These are phyloP conservation scores for Trichoderma gracile DNA, from an alignment of 2,329 filamentous ascomycete genomes.

Conservation along the genomic window DNA sequence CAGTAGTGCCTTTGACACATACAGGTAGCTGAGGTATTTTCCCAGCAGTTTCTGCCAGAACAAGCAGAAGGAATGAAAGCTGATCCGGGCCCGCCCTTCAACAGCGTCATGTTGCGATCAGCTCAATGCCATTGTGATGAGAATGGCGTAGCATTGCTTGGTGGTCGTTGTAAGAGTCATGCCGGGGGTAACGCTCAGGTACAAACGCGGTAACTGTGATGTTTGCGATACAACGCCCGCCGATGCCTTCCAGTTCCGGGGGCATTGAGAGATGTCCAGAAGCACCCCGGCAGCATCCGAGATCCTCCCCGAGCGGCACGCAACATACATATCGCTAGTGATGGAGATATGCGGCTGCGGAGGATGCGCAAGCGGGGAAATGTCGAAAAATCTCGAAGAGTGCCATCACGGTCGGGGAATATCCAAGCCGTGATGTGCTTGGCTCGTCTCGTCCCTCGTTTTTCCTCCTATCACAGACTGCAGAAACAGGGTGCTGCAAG, in stretches of 20 bases:
- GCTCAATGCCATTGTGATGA: not conserved
- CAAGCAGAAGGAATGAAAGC: not conserved
- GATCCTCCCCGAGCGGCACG: slow-evolving; percentile 22
- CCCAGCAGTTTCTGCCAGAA: not conserved
- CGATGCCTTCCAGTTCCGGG: not conserved
- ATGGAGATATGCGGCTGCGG: slow-evolving; percentile 7
- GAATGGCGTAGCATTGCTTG: not conserved
- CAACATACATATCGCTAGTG: not conserved
- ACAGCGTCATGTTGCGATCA: not conserved
- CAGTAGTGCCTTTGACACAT: not conserved
- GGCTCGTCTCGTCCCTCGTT: not conserved
- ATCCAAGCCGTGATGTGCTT: not conserved
- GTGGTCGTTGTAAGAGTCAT: not conserved
- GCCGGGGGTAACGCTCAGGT: not conserved
- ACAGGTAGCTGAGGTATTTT: not conserved
- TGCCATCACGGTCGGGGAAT: not conserved
- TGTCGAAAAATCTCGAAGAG: not conserved
- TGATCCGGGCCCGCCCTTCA: not conserved
- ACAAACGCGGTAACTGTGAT: not conserved
- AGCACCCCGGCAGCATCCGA: slow-evolving; percentile 23
- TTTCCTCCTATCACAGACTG: slow-evolving; percentile 4
- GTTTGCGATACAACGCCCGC: not conserved
- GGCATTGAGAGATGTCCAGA: slow-evolving; percentile 7
- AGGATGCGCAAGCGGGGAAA: slow-evolving; percentile 14
- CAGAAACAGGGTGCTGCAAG: slow-evolving; percentile 4